Conservation (phyloP, 225 moss, liverwort and hornwort species). For the Bryoerythrophyllum caledonicum region DNA sequence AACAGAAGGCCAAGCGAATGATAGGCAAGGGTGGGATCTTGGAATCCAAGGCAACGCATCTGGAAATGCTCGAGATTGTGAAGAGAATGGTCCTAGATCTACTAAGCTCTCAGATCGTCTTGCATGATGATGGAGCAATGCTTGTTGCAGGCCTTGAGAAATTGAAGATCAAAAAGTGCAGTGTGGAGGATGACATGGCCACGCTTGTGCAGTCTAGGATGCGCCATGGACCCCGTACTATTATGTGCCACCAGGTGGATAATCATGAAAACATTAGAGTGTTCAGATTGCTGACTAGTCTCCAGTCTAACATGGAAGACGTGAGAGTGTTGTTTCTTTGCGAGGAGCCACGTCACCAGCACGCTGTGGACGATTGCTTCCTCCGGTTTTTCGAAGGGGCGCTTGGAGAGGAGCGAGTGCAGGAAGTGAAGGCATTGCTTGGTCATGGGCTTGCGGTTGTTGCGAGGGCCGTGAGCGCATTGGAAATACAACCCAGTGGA, state of each 20-base stretch:
- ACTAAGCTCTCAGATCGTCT: background rate
- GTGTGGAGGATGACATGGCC: background rate
- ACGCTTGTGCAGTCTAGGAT: background rate
- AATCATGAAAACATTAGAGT: no score
- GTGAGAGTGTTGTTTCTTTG: background rate
- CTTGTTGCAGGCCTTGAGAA: background rate
- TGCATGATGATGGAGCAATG: background rate
- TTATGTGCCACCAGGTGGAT: fast-evolving
- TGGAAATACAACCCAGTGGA: background rate
- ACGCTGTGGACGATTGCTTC: fast-evolving
- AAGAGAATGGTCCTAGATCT: background rate
- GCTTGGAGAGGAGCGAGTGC: background rate
- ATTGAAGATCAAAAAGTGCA: background rate
- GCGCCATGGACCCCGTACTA: background rate
- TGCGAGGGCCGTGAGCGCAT: background rate
- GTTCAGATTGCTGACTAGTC: background rate
- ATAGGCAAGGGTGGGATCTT: no score
- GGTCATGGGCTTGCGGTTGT: background rate
- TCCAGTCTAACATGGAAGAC: background rate
- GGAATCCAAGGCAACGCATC: background rate
- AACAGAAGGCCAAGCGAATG: background rate
- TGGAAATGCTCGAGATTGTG: background rate
- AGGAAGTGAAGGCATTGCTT: background rate
- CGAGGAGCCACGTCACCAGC: background rate
- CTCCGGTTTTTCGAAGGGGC: fast-evolving